Evolutionary conservation across 176 grass and related monocot genomes (phyloP).

Genomic region (Juncus inflexus): DNA sequence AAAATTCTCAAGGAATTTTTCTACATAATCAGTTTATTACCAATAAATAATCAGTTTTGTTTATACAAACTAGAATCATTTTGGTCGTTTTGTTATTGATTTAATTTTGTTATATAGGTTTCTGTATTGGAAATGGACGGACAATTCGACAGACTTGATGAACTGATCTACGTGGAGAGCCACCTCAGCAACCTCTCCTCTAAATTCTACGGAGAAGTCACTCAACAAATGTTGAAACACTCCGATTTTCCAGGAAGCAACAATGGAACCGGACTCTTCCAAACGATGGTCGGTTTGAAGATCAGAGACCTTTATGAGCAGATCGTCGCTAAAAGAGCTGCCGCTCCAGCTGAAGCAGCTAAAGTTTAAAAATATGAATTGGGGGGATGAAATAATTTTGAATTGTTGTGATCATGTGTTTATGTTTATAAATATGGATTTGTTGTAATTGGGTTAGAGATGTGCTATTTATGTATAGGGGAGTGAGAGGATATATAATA

Average conservation of each 20-base stretch:
- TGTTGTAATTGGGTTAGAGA: conserved; percentile 45
- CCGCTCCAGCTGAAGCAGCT: conserved; percentile 39
- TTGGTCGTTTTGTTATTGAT: neutral
- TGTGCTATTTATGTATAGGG: conserved; percentile 27
- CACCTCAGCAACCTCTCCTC: conserved; percentile 83
- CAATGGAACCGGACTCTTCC: conserved; percentile 91
- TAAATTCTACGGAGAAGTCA: conserved; percentile 95
- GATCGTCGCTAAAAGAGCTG: conserved; percentile 47
- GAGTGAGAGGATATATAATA: conserved; percentile 12
- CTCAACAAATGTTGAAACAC: conserved; percentile 92
- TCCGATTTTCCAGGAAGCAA: conserved; percentile 80
- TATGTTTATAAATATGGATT: conserved; percentile 17
- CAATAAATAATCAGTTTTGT: too few species aligned
- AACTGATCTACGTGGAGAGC: conserved; percentile 90
- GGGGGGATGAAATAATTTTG: neutral
- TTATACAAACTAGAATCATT: neutral
- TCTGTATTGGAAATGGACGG: conserved; percentile 93
- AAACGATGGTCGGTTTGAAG: conserved; percentile 75
- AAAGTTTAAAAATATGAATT: conserved; percentile 47
- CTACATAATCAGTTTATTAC: too few species aligned
- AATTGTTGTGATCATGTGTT: neutral
- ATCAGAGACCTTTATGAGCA: conserved; percentile 90
- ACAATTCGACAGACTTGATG: conserved; percentile 78
- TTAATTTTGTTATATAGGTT: conserved; percentile 32
- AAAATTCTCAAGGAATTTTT: too few species aligned